phyloP scores from a whole-genome alignment of 2,329 filamentous ascomycete genomes.

The Botryosphaeria dothidea region DNA sequence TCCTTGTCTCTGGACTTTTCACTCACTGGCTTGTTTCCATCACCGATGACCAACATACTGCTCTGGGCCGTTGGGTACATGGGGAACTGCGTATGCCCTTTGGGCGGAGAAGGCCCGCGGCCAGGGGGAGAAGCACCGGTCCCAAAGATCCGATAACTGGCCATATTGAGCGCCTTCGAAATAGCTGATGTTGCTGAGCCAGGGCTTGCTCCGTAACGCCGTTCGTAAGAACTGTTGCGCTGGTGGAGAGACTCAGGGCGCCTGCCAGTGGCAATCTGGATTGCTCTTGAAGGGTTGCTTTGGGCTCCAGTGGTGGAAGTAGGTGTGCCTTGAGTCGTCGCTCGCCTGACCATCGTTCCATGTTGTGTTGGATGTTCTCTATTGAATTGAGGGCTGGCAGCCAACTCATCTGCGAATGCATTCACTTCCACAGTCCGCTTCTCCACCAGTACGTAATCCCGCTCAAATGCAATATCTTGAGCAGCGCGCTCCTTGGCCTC shows the following conservation, averaged over 20 bases:
- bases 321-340: slow-evolving; percentile 74
- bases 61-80: slow-evolving; percentile 72
- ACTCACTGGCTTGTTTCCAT: slow-evolving; percentile 60
- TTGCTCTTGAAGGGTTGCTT: slow-evolving; percentile 68
- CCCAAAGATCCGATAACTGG: slow-evolving; percentile 74
- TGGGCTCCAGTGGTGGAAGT: slow-evolving; percentile 70
- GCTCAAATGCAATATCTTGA: slow-evolving; percentile 85
- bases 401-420: slow-evolving; percentile 92
- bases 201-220: slow-evolving; percentile 70
- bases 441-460: slow-evolving; percentile 95
- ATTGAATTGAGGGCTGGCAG: slow-evolving; percentile 68
- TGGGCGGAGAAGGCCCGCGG: slow-evolving; percentile 69
- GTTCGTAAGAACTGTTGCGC: slow-evolving; percentile 78
- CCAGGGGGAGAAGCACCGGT: slow-evolving; percentile 66
- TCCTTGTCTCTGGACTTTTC: slow-evolving; percentile 72
- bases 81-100: slow-evolving; percentile 79
- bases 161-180: slow-evolving; percentile 92
- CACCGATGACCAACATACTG: slow-evolving; percentile 64
- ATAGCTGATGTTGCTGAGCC: slow-evolving; percentile 87
- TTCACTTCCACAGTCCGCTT: slow-evolving; percentile 96
- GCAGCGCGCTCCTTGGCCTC: slow-evolving; percentile 66
- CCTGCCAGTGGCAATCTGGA: slow-evolving; percentile 72
- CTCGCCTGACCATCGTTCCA: slow-evolving; percentile 69
- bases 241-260: slow-evolving; percentile 64
- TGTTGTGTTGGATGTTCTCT: slow-evolving; percentile 52